Percentiles rank a stretch among this genome's conserved stretches.
Conservation (phyloP, 345 rosid genomes). For the Sisymbrium altissimum region DNA sequence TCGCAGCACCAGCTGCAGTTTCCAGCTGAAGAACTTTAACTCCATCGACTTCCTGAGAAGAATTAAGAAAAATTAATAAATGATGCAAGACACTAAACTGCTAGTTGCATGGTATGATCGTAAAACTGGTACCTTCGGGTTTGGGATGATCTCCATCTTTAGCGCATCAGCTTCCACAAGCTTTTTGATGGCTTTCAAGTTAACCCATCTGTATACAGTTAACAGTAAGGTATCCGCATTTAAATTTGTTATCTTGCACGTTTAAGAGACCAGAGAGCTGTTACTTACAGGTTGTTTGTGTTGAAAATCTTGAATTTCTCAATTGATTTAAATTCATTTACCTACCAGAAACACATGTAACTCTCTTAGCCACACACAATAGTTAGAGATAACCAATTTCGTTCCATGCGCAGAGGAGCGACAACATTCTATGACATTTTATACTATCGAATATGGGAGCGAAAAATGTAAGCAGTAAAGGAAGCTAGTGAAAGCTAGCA, state of each 20-base stretch:
- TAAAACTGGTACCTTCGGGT: conserved; percentile 51
- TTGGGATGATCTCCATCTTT: conserved; percentile 93
- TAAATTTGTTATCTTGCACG: background rate
- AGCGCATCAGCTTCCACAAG: conserved; percentile 88
- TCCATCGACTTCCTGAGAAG: conserved; percentile 80
- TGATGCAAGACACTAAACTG: background rate
- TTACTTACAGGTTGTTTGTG: conserved; percentile 86
- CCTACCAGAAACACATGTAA: conserved; percentile 40
- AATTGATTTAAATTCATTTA: conserved; percentile 91
- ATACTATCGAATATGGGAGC: background rate
- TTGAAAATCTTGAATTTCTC: conserved; percentile 98
- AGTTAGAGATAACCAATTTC: background rate
- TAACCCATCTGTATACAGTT: conserved; percentile 65
- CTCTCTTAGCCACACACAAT: background rate
- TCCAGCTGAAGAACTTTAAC: conserved; percentile 90
- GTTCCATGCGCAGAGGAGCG: background rate
- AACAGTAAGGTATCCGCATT: conserved; percentile 4
- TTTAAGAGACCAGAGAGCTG: background rate
- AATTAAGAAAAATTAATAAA: background rate
- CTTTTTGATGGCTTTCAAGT: conserved; percentile 84
- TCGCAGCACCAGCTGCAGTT: conserved; percentile 97
- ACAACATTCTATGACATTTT: background rate
- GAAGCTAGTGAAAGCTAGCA: conserved; percentile 1
- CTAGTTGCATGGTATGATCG: background rate
- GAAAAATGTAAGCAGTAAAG: background rate